Percentiles rank a stretch among this genome's conserved stretches.
Evolutionary conservation across 1,139 yeast genomes (phyloP).

Genomic region (Geotrichum cucujoidarum): DNA sequence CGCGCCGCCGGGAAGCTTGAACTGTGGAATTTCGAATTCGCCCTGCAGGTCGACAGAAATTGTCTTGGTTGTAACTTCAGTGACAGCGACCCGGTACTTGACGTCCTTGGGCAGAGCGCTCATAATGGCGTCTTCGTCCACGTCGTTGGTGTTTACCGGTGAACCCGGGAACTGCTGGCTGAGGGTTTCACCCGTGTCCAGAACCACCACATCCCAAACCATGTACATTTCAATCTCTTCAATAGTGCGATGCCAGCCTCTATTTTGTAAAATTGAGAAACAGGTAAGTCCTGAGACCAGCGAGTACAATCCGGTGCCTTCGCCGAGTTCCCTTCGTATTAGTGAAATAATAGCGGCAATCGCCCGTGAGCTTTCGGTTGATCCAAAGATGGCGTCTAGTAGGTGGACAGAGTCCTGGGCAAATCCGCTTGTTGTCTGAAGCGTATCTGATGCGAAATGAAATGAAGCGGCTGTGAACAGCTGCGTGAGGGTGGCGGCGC

Average conservation of each 20-base stretch:
- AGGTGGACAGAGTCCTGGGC: slow-evolving; percentile 35
- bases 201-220: slow-evolving; percentile 36
- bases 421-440: slow-evolving; percentile 28
- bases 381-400: slow-evolving; percentile 34
- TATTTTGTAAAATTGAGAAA: slow-evolving; percentile 33
- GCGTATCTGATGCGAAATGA: slow-evolving; percentile 29
- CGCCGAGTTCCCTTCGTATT: slow-evolving; percentile 32
- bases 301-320: slow-evolving; percentile 30
- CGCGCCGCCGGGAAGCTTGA: slow-evolving; percentile 27
- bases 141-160: slow-evolving; percentile 19
- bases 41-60: slow-evolving; percentile 26
- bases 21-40: slow-evolving; percentile 20
- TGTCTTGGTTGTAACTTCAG: slow-evolving; percentile 25
- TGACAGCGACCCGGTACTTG: slow-evolving; percentile 27
- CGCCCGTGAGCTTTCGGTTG: slow-evolving; percentile 35
- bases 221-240: slow-evolving; percentile 29
- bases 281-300: slow-evolving; percentile 32
- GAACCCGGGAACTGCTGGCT: slow-evolving; percentile 30
- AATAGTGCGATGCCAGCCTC: slow-evolving; percentile 30
- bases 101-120: slow-evolving; percentile 29
- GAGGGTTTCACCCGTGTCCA: slow-evolving; percentile 34
- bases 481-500: slow-evolving; percentile 32
- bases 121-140: slow-evolving; percentile 29
- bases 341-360: slow-evolving; percentile 32
- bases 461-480: slow-evolving; percentile 33